Conservation (phyloP, 2,329 filamentous ascomycete genomes). For the Penicillium sp. region DNA sequence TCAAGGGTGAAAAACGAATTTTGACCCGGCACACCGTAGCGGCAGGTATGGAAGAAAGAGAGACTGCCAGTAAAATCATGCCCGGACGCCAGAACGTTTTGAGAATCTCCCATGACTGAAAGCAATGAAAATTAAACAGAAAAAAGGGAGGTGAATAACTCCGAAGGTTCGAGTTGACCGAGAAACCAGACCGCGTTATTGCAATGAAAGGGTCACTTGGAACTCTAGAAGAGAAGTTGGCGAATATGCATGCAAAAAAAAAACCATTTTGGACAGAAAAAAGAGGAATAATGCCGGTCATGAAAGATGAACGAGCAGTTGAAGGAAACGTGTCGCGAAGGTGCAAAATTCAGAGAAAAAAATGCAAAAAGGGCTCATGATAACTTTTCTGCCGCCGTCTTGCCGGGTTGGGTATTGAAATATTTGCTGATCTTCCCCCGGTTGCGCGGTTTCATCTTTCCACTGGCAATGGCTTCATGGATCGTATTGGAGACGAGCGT, state of each 20-base stretch:
- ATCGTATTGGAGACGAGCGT: conserved; percentile 1
- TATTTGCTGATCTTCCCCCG: conserved; percentile 34
- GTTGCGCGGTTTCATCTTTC: conserved; percentile 52
- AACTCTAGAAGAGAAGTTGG: conserved; percentile 19
- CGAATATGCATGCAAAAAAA: conserved; percentile 18
- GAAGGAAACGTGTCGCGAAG: conserved; percentile 6
- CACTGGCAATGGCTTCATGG: conserved; percentile 29
- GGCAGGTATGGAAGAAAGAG: conserved; percentile 27
- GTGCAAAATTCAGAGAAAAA: conserved; percentile 10
- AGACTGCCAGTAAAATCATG: conserved; percentile 34
- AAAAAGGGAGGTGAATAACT: conserved; percentile 13
- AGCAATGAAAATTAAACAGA: conserved; percentile 13
- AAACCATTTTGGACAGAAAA: conserved; percentile 10
- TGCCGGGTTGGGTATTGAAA: conserved; percentile 13
- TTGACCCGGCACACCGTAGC: conserved; percentile 26
- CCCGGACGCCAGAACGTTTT: conserved; percentile 37
- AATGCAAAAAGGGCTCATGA: conserved; percentile 19
- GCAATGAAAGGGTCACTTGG: conserved; percentile 20
- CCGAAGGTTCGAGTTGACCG: conserved; percentile 23
- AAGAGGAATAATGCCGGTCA: conserved; percentile 20
- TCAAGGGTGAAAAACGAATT: conserved; percentile 25
- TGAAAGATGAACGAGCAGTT: conserved; percentile 10
- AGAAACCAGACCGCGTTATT: conserved; percentile 23
- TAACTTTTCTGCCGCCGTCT: conserved; percentile 35
- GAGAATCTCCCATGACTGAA: conserved; percentile 27